Percentiles rank a stretch among this genome's conserved stretches.
These are phyloP conservation scores for Rhexocercosporidium sp. DNA, from an alignment of 2,329 filamentous ascomycete species.

Conservation along the genomic window DNA sequence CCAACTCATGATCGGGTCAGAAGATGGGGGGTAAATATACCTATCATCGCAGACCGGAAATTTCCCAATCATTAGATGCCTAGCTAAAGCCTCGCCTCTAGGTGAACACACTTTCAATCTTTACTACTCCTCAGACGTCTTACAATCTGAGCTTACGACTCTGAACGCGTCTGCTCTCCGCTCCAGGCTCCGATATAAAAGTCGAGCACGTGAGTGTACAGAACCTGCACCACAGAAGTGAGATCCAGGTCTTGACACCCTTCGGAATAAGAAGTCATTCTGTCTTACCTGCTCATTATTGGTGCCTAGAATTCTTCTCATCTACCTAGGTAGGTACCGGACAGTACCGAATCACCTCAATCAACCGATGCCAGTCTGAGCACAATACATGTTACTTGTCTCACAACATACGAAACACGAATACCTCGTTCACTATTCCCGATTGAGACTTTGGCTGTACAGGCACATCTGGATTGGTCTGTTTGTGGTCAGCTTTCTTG, in stretches of 20 bases:
- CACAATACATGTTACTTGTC: neutral
- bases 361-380: neutral
- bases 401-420: neutral
- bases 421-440: neutral
- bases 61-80: neutral
- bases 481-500: too few relatives aligned
- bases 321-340: too few relatives aligned
- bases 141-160: constrained; percentile 17
- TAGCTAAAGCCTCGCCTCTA: neutral
- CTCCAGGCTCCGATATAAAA: constrained; percentile 21
- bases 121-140: neutral
- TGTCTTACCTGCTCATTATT: neutral
- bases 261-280: neutral
- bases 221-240: neutral
- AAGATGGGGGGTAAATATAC: constrained; percentile 9
- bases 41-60: neutral
- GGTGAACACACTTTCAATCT: neutral
- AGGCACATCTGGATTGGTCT: too few relatives aligned
- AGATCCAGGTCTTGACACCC: neutral
- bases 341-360: too few relatives aligned
- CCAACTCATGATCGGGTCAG: constrained; percentile 9
- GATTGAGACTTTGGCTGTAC: neutral
- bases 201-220: constrained; percentile 16
- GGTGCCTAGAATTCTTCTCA: neutral
- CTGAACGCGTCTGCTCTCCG: constrained; percentile 15